Conservation (phyloP, 2,329 filamentous ascomycete genomes). For the Graphilbum sp. region DNA sequence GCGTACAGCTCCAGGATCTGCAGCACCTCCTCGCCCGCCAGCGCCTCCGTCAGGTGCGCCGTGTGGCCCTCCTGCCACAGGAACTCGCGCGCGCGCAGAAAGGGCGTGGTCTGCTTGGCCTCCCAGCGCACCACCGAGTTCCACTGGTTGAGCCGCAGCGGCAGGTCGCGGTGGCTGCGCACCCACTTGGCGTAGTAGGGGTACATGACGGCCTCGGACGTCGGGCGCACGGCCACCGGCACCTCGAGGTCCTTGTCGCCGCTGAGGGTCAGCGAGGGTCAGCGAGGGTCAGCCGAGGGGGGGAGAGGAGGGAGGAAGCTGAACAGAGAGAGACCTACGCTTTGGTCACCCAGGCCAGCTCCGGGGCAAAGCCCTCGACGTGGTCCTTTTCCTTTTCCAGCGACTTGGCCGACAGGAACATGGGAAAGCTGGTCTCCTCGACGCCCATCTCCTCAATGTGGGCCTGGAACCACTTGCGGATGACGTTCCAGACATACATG, state of each 20-base stretch:
- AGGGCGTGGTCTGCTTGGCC: conserved; percentile 80
- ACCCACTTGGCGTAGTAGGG: conserved; percentile 96
- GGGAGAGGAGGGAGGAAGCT: neutral
- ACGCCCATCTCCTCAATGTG: conserved; percentile 85
- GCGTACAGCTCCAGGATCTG: conserved; percentile 91
- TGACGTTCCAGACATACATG: conserved; percentile 50
- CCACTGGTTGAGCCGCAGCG: conserved; percentile 93
- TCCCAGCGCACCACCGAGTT: conserved; percentile 84
- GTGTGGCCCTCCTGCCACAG: conserved; percentile 94
- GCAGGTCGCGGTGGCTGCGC: conserved; percentile 85
- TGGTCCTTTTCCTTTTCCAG: conserved; percentile 83
- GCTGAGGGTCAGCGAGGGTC: conserved; percentile 23
- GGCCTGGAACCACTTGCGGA: conserved; percentile 50
- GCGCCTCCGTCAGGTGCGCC: conserved; percentile 71
- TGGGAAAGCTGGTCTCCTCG: conserved; percentile 89
- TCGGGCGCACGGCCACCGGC: conserved; percentile 50
- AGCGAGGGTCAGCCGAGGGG: neutral
- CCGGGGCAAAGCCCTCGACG: conserved; percentile 94
- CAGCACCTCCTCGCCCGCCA: conserved; percentile 71
- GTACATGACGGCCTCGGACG: conserved; percentile 75
- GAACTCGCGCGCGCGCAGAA: conserved; percentile 87
- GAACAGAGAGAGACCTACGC: conserved; percentile 31
- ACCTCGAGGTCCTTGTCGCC: conserved; percentile 87
- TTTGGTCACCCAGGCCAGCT: conserved; percentile 78
- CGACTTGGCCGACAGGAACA: conserved; percentile 88